Evolutionary conservation across 495 filamentous ascomycete genomes (phyloP), one percentile per base, ranked within the genome.

Genomic region (Lasiosphaeria hispida): DNA sequence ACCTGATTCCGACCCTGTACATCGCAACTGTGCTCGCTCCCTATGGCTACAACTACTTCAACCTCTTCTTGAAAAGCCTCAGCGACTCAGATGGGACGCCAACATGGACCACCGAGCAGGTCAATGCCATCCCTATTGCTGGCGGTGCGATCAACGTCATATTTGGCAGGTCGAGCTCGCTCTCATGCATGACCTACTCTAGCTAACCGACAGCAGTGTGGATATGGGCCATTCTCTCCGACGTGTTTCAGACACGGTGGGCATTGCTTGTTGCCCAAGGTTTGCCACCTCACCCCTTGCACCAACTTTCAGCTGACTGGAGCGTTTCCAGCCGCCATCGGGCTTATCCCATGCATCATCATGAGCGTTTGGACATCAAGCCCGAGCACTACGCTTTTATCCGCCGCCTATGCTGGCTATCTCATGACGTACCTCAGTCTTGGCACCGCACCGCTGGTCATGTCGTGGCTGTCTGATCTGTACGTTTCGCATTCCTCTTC

Each of bases 21-120:
- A 70, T 71, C 10, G 59, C 63, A n/a, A 72, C 70, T 0, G 73
- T 74, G 0, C 53, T 75, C 3, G 72, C 69, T 7, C 59, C 70
- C 0, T 75, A 73, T 47, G 73, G 73, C 6, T 74, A 75, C 40
- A 65, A 70, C 36, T 75, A 75, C 59, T 75, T 75, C 37, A 68
- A 67, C n/a, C 63, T 75, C 0, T 75, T 75, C 48, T 43, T 75
- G 30, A 73, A 72, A 48, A 70, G 67, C 17, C 51, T 73, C 0
- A 70, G 63, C 17, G 66, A 67, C 10, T 23, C 61, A 3, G 70
- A 75, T 43, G 72, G 72, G 9, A 70, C 62, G 1, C 68, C 70
- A 13, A 59, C 39, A 11, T 75, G 72, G 73, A 60, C 63, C 0
- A 69, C 63, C 3, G 64, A 68, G 44, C 60, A 71, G 53, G 71